These are phyloP conservation scores for Erodium maritimum DNA, from an alignment of 345 rosid species.

Conservation along the genomic window DNA sequence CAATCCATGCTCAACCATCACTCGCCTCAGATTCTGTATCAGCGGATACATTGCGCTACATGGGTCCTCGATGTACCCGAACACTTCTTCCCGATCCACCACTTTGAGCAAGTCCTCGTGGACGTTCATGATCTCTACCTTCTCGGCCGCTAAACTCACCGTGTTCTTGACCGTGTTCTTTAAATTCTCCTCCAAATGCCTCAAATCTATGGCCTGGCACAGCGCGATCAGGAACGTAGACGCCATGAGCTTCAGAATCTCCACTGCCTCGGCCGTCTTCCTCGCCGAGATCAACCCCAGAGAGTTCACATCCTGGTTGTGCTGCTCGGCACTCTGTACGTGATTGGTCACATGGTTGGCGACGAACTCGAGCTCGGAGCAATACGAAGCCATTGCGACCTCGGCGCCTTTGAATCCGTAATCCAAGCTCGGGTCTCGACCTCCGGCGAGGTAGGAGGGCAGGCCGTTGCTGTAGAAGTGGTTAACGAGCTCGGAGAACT, in stretches of 20 bases:
- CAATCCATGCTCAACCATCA: background rate
- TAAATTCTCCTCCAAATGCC: conserved; percentile 33
- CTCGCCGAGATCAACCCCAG: conserved; percentile 35
- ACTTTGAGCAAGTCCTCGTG: conserved; percentile 1
- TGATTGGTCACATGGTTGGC: conserved; percentile 64
- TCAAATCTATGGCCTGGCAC: conserved; percentile 31
- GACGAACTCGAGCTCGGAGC: conserved; percentile 50
- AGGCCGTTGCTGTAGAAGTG: conserved; percentile 40
- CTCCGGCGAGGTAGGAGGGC: conserved; percentile 36
- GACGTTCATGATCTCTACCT: conserved; percentile 9
- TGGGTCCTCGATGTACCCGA: background rate
- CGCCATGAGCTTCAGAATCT: conserved; percentile 53
- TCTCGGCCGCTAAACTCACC: conserved; percentile 15
- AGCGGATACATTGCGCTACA: background rate
- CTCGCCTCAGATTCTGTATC: background rate
- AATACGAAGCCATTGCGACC: conserved; percentile 40
- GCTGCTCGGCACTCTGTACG: conserved; percentile 57
- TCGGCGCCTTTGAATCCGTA: conserved; percentile 38
- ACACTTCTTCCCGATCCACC: background rate
- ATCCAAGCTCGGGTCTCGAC: conserved; percentile 32
- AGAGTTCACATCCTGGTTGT: conserved; percentile 63
- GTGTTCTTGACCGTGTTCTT: conserved; percentile 19
- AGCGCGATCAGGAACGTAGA: conserved; percentile 29
- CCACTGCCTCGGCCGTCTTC: conserved; percentile 36
- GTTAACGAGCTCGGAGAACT: conserved; percentile 36